These are phyloP conservation scores for Arachis hypogaea DNA, from an alignment of 306 rosid genomes.

Conservation along the genomic window DNA sequence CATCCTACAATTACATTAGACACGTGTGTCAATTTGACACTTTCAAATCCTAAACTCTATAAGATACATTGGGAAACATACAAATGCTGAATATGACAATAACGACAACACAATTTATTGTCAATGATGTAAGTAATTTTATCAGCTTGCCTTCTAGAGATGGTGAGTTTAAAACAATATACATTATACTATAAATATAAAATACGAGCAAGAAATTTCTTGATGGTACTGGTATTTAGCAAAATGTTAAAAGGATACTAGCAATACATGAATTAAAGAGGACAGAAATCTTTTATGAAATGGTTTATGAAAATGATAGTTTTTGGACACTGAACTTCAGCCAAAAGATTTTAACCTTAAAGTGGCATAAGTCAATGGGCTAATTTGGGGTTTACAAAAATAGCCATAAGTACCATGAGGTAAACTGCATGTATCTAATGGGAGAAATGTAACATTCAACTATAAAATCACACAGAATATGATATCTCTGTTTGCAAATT, in stretches of 20 bases:
- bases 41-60: too few relatives aligned
- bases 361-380: conserved; percentile 5
- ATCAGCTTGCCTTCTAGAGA: not conserved
- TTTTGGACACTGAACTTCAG: not conserved
- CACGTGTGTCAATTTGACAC: too few relatives aligned
- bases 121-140: not conserved
- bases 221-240: not conserved
- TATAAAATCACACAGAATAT: conserved; percentile 14
- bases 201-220: not conserved
- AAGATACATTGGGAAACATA: too few relatives aligned
- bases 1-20: too few relatives aligned
- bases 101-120: not conserved
- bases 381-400: not conserved
- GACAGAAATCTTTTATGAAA: not conserved
- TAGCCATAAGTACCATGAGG: not conserved
- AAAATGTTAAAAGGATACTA: not conserved
- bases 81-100: too few relatives aligned
- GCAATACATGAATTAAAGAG: not conserved
- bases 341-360: not conserved
- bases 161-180: too few relatives aligned
- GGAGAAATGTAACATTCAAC: conserved; percentile 15
- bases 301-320: not conserved
- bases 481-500: not conserved
- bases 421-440: conserved; percentile 18
- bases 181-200: not conserved